A percentile compares a stretch with the other conserved stretches of the same genome.
Evolutionary conservation across 169 alveolate genomes (phyloP).

Genomic region (Eimeria maxima): DNA sequence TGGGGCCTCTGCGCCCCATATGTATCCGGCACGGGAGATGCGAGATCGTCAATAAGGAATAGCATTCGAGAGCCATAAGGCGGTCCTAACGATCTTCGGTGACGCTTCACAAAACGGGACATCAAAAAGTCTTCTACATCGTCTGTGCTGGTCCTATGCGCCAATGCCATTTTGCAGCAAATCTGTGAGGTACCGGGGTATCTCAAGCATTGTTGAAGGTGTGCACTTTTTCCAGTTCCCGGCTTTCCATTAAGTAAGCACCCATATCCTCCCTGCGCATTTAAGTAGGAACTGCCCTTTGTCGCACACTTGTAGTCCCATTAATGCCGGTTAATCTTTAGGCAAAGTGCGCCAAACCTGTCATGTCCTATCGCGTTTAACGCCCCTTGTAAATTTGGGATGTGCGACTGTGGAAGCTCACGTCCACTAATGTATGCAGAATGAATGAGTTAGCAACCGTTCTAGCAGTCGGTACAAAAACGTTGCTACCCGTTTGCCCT

Average conservation of each 20-base stretch:
- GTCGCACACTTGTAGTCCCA: background rate
- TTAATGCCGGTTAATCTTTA: background rate
- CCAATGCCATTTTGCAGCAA: slow-evolving; percentile 92
- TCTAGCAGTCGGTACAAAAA: slow-evolving; percentile 95
- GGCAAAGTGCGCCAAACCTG: background rate
- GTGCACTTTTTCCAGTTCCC: slow-evolving; percentile 96
- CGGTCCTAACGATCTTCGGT: slow-evolving; percentile 94
- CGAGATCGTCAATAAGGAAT: slow-evolving; percentile 96
- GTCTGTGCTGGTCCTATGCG: slow-evolving; percentile 94
- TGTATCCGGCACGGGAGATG: slow-evolving; percentile 96
- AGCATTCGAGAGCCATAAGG: slow-evolving; percentile 94
- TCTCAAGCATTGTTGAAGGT: slow-evolving; percentile 92
- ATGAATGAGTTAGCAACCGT: slow-evolving; percentile 92
- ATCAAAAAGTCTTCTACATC: slow-evolving; percentile 94
- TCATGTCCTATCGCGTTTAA: background rate
- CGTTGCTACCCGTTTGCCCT: slow-evolving; percentile 92
- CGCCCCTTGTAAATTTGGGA: background rate
- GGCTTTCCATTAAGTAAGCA: slow-evolving; percentile 95
- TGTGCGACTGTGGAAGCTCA: slow-evolving; percentile 86
- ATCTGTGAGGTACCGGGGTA: slow-evolving; percentile 85
- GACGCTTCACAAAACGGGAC: slow-evolving; percentile 91
- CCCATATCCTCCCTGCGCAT: slow-evolving; percentile 60
- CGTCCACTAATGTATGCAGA: slow-evolving; percentile 89
- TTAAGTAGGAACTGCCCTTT: background rate
- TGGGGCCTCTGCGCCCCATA: slow-evolving; percentile 98